A percentile compares a stretch with the other conserved stretches of the same genome.
phyloP scores from a whole-genome alignment of 2,329 filamentous ascomycete genomes.

The Aureobasidium sp. region DNA sequence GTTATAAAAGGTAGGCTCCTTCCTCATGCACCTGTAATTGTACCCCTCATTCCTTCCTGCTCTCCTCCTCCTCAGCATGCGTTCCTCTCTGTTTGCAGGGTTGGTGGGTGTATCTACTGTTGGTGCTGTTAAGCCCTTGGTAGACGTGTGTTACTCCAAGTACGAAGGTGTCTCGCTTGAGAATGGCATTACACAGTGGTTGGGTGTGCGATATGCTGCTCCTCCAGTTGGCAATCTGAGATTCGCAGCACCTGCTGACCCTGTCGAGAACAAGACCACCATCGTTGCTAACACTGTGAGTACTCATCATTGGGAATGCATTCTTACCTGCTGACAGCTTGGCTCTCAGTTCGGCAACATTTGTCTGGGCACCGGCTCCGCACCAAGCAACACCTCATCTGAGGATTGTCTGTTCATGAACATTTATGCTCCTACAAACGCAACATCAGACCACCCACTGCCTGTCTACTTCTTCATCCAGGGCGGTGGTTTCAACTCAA shows the following conservation, averaged over 20 bases:
- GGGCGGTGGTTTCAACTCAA: constrained; percentile 42
- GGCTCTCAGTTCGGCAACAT: constrained; percentile 27
- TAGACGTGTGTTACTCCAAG: constrained; percentile 60
- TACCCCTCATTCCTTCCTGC: not conserved
- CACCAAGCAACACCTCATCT: constrained; percentile 31
- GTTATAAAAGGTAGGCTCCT: not conserved
- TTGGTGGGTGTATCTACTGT: constrained; percentile 2
- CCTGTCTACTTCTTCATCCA: constrained; percentile 58
- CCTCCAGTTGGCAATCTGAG: constrained; percentile 58
- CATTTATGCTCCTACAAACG: constrained; percentile 52
- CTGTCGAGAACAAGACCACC: constrained; percentile 38
- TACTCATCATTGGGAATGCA: not conserved
- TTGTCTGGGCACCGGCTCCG: constrained; percentile 29
- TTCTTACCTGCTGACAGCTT: not conserved
- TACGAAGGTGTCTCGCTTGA: constrained; percentile 52
- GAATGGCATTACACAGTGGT: constrained; percentile 61
- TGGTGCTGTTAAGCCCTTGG: constrained; percentile 34
- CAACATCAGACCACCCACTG: constrained; percentile 44
- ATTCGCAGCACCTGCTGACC: constrained; percentile 62
- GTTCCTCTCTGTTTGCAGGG: not conserved
- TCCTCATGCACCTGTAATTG: not conserved
- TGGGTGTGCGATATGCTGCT: constrained; percentile 68
- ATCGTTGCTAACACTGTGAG: constrained; percentile 50
- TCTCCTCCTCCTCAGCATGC: not conserved
- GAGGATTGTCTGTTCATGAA: constrained; percentile 68